A percentile compares a stretch with the other conserved stretches of the same genome.
These are phyloP conservation scores for Pugionium cornutum DNA, from an alignment of 345 rosid species.

Conservation along the genomic window DNA sequence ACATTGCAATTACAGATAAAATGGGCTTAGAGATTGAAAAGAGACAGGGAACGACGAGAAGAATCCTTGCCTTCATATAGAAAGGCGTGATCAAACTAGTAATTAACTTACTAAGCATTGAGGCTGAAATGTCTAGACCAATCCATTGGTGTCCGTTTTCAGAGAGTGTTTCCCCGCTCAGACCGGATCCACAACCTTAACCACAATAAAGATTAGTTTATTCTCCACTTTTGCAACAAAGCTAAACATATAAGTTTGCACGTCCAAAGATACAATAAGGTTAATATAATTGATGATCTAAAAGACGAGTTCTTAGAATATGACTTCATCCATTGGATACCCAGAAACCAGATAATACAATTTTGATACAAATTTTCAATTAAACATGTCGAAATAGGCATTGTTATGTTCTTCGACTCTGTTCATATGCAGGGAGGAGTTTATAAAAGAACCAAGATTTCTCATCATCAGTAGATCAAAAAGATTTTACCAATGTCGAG, in stretches of 20 bases:
- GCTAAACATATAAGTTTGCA: neutral
- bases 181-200: constrained; percentile 93
- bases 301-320: neutral
- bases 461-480: constrained; percentile 15
- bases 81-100: neutral
- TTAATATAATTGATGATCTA: neutral
- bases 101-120: constrained; percentile 70
- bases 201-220: neutral
- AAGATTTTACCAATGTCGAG: constrained; percentile 72
- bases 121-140: constrained; percentile 83
- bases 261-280: neutral
- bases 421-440: neutral
- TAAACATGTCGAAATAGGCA: neutral
- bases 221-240: neutral
- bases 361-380: neutral
- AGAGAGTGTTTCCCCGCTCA: constrained; percentile 86
- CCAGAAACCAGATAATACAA: neutral
- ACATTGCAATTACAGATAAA: no score
- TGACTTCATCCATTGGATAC: neutral
- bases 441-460: neutral
- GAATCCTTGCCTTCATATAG: neutral
- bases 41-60: neutral
- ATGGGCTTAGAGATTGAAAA: neutral
- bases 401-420: neutral
- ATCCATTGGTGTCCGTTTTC: constrained; percentile 87